These are phyloP conservation scores for Coprinopsis sp. DNA, from an alignment of 768 basidiomycete species.

Conservation along the genomic window DNA sequence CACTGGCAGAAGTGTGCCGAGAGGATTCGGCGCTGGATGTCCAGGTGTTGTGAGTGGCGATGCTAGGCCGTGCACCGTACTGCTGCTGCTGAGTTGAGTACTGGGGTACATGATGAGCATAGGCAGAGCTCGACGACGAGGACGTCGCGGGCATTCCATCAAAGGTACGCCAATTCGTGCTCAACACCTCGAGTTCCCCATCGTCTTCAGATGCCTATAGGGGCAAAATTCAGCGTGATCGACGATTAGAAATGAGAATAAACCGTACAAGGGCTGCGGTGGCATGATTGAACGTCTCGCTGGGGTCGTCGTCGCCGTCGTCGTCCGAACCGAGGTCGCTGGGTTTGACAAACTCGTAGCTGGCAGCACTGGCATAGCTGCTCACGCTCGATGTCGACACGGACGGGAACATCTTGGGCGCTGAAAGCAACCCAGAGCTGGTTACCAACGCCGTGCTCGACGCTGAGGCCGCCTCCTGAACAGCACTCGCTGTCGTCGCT, in stretches of 20 bases:
- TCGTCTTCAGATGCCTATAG: slow-evolving; percentile 19
- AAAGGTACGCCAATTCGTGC: no score
- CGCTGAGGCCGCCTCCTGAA: neutral
- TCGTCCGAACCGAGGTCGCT: slow-evolving; percentile 36
- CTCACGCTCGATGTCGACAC: slow-evolving; percentile 28
- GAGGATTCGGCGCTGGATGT: slow-evolving; percentile 16
- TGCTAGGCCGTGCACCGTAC: neutral
- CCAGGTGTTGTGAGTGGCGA: slow-evolving; percentile 12
- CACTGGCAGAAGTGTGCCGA: slow-evolving; percentile 17
- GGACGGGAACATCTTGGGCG: slow-evolving; percentile 17
- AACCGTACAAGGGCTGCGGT: slow-evolving; percentile 24
- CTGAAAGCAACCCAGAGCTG: slow-evolving; percentile 12
- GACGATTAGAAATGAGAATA: neutral
- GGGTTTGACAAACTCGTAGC: slow-evolving; percentile 42
- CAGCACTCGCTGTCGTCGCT: neutral
- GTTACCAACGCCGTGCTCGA: slow-evolving; percentile 4
- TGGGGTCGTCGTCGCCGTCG: slow-evolving; percentile 34
- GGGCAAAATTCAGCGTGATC: slow-evolving; percentile 2
- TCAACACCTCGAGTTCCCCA: slow-evolving; percentile 25
- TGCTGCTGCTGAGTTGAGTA: neutral
- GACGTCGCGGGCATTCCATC: no score
- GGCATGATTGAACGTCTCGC: slow-evolving; percentile 19
- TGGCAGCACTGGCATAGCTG: no score
- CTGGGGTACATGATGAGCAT: slow-evolving; percentile 11
- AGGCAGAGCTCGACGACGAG: neutral